phyloP scores from a whole-genome alignment of 139 green algal genomes.

The Tetraselmis chui region DNA sequence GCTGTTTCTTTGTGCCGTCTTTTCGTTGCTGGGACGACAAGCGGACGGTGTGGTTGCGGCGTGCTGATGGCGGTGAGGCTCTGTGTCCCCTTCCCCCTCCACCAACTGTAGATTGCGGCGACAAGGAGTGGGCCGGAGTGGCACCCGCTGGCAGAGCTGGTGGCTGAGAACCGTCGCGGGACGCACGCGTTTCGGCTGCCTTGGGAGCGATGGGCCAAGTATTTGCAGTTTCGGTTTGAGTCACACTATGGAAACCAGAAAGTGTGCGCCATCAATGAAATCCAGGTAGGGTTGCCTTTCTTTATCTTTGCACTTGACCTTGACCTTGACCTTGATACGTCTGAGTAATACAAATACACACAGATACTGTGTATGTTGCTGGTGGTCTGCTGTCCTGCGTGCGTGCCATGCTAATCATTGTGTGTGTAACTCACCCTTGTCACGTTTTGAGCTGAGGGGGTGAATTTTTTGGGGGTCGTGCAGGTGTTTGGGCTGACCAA shows the following conservation, averaged over 20 bases:
- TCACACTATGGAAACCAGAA: background rate
- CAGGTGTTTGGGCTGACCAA: background rate
- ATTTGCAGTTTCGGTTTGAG: background rate
- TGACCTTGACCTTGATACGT: too few species aligned
- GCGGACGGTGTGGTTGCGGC: too few species aligned
- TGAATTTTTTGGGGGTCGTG: background rate
- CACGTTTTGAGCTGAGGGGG: too few species aligned
- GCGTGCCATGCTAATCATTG: too few species aligned
- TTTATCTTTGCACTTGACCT: too few species aligned
- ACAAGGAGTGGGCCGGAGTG: background rate
- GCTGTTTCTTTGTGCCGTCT: too few species aligned
- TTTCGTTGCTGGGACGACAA: too few species aligned
- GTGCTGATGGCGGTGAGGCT: too few species aligned
- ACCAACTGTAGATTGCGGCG: background rate
- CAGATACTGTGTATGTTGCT: too few species aligned
- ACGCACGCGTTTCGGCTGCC: background rate
- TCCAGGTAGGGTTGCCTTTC: background rate
- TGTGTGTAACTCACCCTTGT: too few species aligned
- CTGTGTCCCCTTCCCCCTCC: background rate
- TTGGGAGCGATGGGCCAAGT: background rate
- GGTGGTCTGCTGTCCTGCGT: too few species aligned
- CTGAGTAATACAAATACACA: too few species aligned
- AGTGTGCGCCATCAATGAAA: background rate
- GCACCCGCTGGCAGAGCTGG: background rate
- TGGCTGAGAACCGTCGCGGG: background rate